Percentiles rank a stretch among this genome's conserved stretches.
These are phyloP conservation scores for Ophiostoma ulmi DNA, from an alignment of 2,329 filamentous ascomycete genomes.

Conservation along the genomic window DNA sequence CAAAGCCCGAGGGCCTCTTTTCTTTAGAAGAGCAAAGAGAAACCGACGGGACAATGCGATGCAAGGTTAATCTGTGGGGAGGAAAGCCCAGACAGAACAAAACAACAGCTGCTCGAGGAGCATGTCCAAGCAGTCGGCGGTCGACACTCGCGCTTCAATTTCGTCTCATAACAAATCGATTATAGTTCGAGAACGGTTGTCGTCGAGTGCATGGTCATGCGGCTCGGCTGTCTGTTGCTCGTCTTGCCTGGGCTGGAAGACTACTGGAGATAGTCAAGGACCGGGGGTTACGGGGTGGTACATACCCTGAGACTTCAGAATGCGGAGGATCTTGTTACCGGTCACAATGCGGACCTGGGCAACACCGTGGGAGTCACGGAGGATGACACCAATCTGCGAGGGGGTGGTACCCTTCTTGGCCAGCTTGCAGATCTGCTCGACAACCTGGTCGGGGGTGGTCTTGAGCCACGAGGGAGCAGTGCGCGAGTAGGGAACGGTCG, in stretches of 20 bases:
- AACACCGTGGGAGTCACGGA: constrained; percentile 96
- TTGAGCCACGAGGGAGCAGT: constrained; percentile 92
- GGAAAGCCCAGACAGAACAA: neutral
- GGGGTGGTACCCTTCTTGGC: constrained; percentile 98
- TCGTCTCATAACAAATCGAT: neutral
- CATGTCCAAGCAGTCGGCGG: neutral
- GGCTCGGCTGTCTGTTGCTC: neutral
- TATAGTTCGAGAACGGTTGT: neutral
- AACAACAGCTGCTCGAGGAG: neutral
- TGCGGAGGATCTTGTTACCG: constrained; percentile 97
- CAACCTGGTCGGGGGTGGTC: constrained; percentile 96
- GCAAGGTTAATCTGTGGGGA: constrained; percentile 3
- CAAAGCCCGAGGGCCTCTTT: constrained; percentile 6
- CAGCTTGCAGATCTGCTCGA: constrained; percentile 98
- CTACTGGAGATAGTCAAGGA: neutral
- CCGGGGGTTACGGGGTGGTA: constrained; percentile 35
- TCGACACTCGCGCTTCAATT: neutral
- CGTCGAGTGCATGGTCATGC: neutral
- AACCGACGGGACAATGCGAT: constrained; percentile 2
- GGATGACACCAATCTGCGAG: constrained; percentile 97
- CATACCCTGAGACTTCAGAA: constrained; percentile 97
- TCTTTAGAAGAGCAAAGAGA: neutral
- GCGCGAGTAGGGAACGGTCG: constrained; percentile 95
- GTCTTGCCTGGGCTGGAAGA: neutral
- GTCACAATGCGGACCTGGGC: constrained; percentile 97